Percentiles rank a stretch among this genome's conserved stretches.
Evolutionary conservation across 192 early-diverging fungal species (phyloP).

Genomic region (Coemansia sp.): DNA sequence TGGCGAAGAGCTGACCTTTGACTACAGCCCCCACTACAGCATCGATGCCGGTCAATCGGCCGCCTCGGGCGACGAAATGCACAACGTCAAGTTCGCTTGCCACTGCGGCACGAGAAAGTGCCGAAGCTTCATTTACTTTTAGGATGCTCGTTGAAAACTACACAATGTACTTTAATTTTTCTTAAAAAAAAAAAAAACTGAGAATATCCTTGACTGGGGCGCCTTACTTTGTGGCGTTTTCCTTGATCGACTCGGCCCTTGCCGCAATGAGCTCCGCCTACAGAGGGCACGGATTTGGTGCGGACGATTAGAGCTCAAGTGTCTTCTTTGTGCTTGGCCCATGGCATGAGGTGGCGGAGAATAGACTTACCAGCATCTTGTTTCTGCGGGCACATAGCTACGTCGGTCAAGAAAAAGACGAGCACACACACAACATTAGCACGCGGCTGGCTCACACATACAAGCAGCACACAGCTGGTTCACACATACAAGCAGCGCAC

Average conservation of each 20-base stretch:
- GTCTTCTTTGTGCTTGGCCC: no score
- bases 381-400: slow-evolving; percentile 48
- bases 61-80: not conserved
- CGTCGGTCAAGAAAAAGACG: not conserved
- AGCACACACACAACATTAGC: slow-evolving; percentile 1
- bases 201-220: no score
- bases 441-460: no score
- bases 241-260: slow-evolving; percentile 15
- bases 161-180: not conserved
- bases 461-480: no score
- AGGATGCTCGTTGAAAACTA: not conserved
- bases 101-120: slow-evolving; percentile 30
- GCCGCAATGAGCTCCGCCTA: slow-evolving; percentile 1
- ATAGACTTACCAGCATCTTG: slow-evolving; percentile 23
- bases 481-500: not conserved
- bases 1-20: slow-evolving; percentile 91
- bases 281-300: no score
- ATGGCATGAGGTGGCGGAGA: not conserved
- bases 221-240: slow-evolving; percentile 1
- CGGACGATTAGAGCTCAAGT: no score
- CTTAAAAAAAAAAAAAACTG: no score
- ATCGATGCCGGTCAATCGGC: not conserved
- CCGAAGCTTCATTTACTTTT: slow-evolving; percentile 27
- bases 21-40: slow-evolving; percentile 83
- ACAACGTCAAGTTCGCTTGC: slow-evolving; percentile 21